phyloP scores from a whole-genome alignment of 257 asterid genomes.

The Anisodus tanguticus region DNA sequence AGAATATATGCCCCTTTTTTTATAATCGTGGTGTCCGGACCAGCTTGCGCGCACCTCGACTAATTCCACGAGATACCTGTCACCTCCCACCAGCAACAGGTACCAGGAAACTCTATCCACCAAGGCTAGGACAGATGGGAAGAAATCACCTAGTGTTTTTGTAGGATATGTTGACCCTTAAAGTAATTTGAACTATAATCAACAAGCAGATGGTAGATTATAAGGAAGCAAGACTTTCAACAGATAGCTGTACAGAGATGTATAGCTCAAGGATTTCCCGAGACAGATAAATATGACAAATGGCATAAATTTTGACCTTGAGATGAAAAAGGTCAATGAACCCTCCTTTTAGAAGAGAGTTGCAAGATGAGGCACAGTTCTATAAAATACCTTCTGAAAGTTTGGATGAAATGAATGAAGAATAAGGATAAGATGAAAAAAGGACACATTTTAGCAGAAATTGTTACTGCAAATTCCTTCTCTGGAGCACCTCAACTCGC shows the following conservation, averaged over 20 bases:
- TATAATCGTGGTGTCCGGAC: too few species aligned
- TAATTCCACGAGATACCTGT: too few species aligned
- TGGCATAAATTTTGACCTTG: background rate
- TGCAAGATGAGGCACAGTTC: constrained; percentile 14
- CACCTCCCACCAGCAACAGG: too few species aligned
- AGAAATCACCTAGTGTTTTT: too few species aligned
- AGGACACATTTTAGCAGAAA: background rate
- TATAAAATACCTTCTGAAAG: background rate
- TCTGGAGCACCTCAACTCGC: background rate
- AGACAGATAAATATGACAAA: constrained; percentile 1
- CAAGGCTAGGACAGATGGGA: too few species aligned
- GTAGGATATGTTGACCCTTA: background rate
- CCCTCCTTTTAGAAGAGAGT: constrained; percentile 1
- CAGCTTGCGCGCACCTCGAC: too few species aligned
- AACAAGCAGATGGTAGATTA: background rate
- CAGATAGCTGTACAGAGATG: background rate
- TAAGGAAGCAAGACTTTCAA: background rate
- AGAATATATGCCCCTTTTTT: background rate
- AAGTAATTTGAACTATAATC: background rate
- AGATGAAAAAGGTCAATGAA: constrained; percentile 1
- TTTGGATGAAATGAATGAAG: background rate
- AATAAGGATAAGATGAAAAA: background rate
- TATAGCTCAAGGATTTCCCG: background rate
- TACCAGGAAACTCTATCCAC: too few species aligned
- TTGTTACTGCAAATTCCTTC: background rate